phyloP scores from a whole-genome alignment of 176 grass and related monocot genomes.

The Carex myosuroides region DNA sequence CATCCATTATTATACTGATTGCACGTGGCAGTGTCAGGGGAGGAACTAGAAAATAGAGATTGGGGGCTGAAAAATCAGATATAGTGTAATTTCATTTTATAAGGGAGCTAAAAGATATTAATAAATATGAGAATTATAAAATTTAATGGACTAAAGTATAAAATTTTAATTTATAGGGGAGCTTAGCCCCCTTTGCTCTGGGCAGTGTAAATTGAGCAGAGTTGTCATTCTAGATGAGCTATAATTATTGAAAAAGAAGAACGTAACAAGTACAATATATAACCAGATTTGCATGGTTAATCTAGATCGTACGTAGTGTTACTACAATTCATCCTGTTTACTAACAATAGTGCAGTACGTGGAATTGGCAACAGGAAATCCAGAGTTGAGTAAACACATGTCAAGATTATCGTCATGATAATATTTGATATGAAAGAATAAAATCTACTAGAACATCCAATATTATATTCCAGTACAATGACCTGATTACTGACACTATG shows the following conservation, averaged over 20 bases:
- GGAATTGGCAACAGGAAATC: neutral
- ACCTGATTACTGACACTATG: neutral
- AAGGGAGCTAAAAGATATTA: too few relatives aligned
- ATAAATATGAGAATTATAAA: too few relatives aligned
- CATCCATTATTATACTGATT: neutral
- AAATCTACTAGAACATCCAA: neutral
- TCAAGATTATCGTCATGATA: slow-evolving; percentile 1
- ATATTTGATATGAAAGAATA: slow-evolving; percentile 4
- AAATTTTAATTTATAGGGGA: too few relatives aligned
- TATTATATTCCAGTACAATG: neutral
- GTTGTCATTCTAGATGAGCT: neutral
- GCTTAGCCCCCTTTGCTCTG: too few relatives aligned
- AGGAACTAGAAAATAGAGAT: neutral
- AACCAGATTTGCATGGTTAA: neutral
- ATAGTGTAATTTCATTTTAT: too few relatives aligned
- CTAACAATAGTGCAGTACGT: neutral
- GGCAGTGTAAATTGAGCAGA: neutral
- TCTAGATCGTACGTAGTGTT: neutral
- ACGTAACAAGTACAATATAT: neutral
- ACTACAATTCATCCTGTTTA: neutral
- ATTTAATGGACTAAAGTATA: too few relatives aligned
- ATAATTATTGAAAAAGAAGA: neutral
- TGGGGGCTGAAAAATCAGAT: too few relatives aligned
- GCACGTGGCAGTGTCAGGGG: neutral
- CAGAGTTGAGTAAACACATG: neutral